Base-by-base conservation (phyloP, 805 yeast genomes). In the Teunomyces lycoperdinae region DNA sequence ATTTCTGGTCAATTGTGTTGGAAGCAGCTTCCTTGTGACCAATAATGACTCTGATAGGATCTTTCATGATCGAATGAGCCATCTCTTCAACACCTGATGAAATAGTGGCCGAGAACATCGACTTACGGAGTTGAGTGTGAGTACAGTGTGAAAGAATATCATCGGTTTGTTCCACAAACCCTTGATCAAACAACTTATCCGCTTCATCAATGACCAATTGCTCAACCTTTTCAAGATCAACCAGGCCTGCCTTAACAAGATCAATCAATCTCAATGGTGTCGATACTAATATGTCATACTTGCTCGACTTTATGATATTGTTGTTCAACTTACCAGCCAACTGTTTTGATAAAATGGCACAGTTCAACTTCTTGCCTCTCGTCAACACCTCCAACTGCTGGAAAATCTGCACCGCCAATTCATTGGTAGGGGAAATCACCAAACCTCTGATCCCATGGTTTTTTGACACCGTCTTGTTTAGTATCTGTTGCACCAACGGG, bases 21-120 rank as follows among this genome's bases (percentile, higher is more conserved):
- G 89, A 85, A 0, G 99, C 99, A 13, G 96, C 96, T 66, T 92
- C 97, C 61, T 91, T 91, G 58, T 84, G 91, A 9, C 97, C 97
- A 57, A 92, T 85, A 50, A 94, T 86, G 35, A 94, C 81, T 62
- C 98, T 80, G 24, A 92, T 75, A 7, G 95, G 91, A 51, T 87
- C 88, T 17, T 75, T 66, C 98, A 92, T 92, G 43, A 94, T 87
- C 26, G 86, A 76, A 32, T 81, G 76, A 3, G 97, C 96, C 57
- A 90, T 75, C 58, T 87, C 91, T 68, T 92, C 99, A 17, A 92
- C 95, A 47, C 85, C 83, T 1, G 97, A 87, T 1, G 98, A 96
- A 50, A 94, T 85, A 0, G 99, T 94, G 7, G 99, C 99, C 8
- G 97, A 89, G 63, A 87, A 92, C 71, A 95, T 84, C 9, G 94